phyloP scores from a whole-genome alignment of 75 land plant species.

The Sequoiadendron giganteum region DNA sequence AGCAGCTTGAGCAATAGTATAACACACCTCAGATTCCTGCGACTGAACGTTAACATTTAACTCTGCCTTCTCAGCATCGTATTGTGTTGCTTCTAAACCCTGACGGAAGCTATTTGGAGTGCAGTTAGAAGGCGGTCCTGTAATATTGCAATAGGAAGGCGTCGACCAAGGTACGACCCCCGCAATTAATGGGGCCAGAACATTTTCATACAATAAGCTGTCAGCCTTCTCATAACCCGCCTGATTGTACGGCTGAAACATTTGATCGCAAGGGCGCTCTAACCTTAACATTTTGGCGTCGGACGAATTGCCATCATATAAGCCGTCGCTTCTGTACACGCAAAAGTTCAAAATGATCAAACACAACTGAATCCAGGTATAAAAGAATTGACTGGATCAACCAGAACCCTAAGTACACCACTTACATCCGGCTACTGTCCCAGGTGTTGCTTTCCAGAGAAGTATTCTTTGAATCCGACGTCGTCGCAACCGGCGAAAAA shows the following conservation, averaged over 20 bases:
- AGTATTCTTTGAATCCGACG: neutral
- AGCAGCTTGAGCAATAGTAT: neutral
- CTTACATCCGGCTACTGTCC: neutral
- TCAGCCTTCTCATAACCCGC: neutral
- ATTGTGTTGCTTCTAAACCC: neutral
- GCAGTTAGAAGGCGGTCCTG: neutral
- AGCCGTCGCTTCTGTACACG: neutral
- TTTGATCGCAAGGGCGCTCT: neutral
- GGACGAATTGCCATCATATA: neutral
- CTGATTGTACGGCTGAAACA: neutral
- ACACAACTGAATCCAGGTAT: neutral
- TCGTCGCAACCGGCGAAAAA: neutral
- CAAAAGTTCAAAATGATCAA: neutral
- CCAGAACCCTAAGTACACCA: neutral
- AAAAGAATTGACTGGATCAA: neutral
- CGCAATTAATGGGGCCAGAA: neutral
- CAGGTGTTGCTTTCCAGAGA: neutral
- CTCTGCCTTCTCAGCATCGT: neutral
- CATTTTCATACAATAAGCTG: neutral
- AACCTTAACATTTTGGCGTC: neutral
- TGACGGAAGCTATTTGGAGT: neutral
- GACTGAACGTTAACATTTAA: neutral
- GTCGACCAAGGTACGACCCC: neutral
- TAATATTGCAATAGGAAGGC: neutral
- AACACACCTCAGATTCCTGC: neutral